Base-by-base conservation (phyloP, 768 basidiomycete species). In the Auriscalpium microsporum region DNA sequence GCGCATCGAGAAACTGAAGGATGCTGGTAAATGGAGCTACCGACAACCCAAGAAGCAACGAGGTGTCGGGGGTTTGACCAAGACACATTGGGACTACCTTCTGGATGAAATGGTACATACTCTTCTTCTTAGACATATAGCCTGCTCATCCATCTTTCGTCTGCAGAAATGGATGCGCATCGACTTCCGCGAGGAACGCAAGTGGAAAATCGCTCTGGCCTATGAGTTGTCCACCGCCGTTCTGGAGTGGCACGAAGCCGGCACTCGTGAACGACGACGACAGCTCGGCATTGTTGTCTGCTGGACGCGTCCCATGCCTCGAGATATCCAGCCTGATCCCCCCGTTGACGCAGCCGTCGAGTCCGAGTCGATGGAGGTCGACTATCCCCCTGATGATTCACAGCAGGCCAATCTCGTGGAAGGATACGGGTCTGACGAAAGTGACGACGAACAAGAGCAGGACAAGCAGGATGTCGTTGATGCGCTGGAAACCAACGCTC, bases 31-130 rank as follows among this genome's bases (percentile, higher is more conserved):
- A 37, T 99, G 96, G 95, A 87, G 88, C 61, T 90, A 95, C 63
- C 75, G 95, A 52, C 96, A 99, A 65, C 93, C 94, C 10, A 97
- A 95, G 71, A 95, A 94, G 69, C 90, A 94, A 65, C 78, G 89
- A 56, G 87, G 83, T 33, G 77, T 93, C 16, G 83, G 86, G 19
- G 83, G 84, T 1, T 62, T 85, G 49, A 73, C 75, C 2, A 96
- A 94, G 71, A 82, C 86, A 1, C 93, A 97, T 65, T 94, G 92
- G 92, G 96, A 98, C 67, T 89, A 94, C 69, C 75, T 99, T 36
- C 71, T 99, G 69, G 95, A 98, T 58, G 96, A 99, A 71, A 93
- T 97, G 93, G 92, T 90, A 53, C 62, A 80, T 73, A 17, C 33
- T 23, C 38, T 37, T 52, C 28, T 42, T 16, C 45, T 63, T 46